Percentiles rank a stretch among this genome's conserved stretches.
These are phyloP conservation scores for Cephaloascus albidus DNA, from an alignment of 805 yeast species.

Conservation along the genomic window DNA sequence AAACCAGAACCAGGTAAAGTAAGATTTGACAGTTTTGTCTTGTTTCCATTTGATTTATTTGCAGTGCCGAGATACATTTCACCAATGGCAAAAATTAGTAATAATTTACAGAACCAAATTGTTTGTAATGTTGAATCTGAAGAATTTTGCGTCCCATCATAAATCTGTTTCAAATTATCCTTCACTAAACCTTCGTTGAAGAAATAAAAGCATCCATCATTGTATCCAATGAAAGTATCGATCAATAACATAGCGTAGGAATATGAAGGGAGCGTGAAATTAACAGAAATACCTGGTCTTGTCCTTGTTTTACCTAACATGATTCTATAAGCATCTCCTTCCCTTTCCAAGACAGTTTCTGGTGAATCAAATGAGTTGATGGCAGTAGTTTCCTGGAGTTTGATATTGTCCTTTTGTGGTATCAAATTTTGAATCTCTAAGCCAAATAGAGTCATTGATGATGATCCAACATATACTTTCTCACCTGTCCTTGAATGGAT, in stretches of 20 bases:
- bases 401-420: conserved; percentile 11
- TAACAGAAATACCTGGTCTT: conserved; percentile 58
- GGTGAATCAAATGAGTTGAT: conserved; percentile 6
- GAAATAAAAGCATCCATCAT: conserved; percentile 79
- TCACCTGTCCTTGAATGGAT: conserved; percentile 72
- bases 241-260: conserved; percentile 67
- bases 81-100: conserved; percentile 68
- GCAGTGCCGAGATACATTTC: conserved; percentile 79
- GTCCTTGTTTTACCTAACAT: conserved; percentile 60
- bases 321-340: conserved; percentile 69
- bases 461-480: conserved; percentile 67
- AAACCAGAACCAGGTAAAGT: conserved; percentile 73
- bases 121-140: conserved; percentile 57
- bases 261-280: conserved; percentile 67
- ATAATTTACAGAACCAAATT: conserved; percentile 71
- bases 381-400: background rate
- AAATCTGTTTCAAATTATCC: conserved; percentile 52
- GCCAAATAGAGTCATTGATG: conserved; percentile 77
- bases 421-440: conserved; percentile 65
- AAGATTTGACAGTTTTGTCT: conserved; percentile 12
- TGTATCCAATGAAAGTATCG: conserved; percentile 69
- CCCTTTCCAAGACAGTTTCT: conserved; percentile 60
- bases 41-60: conserved; percentile 47
- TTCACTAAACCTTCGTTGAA: conserved; percentile 77
- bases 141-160: conserved; percentile 32